phyloP scores from a whole-genome alignment of 202 grass and related monocot species.

The Carex arenaria region DNA sequence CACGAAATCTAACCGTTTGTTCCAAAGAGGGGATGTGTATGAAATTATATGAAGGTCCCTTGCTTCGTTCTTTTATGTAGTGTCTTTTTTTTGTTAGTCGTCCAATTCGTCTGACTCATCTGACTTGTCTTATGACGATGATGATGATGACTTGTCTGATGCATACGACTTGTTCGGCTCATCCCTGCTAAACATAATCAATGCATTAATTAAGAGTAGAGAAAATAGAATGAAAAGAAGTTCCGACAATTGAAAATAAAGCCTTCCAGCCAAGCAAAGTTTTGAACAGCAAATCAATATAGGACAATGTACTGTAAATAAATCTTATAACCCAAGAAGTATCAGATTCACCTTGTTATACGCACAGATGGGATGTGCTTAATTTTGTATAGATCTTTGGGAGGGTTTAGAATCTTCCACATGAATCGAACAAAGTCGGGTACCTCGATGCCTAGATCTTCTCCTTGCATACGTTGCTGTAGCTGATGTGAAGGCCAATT shows the following conservation, averaged over 20 bases:
- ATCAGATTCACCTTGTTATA: too few species aligned
- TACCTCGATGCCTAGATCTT: background rate
- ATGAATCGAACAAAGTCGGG: too few species aligned
- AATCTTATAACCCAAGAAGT: background rate
- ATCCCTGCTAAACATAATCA: background rate
- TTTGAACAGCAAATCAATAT: background rate
- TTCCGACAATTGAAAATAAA: background rate
- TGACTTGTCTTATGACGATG: too few species aligned
- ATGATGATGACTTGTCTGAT: too few species aligned
- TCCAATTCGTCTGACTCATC: too few species aligned
- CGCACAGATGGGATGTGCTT: too few species aligned
- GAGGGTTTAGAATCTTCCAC: too few species aligned
- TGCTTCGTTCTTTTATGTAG: too few species aligned
- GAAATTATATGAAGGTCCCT: background rate
- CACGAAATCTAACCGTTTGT: background rate
- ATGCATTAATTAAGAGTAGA: background rate
- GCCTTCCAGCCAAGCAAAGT: background rate
- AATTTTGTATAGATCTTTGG: background rate
- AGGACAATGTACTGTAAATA: background rate
- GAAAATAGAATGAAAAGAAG: background rate
- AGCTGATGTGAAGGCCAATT: background rate
- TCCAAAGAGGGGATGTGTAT: background rate
- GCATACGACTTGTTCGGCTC: too few species aligned
- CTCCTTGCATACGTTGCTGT: background rate
- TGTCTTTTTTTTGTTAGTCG: too few species aligned